Evolutionary conservation across 1,284 basidiomycete species (phyloP), one percentile per base, ranked within the genome.

Genomic region (Apiotrichum domesticum): DNA sequence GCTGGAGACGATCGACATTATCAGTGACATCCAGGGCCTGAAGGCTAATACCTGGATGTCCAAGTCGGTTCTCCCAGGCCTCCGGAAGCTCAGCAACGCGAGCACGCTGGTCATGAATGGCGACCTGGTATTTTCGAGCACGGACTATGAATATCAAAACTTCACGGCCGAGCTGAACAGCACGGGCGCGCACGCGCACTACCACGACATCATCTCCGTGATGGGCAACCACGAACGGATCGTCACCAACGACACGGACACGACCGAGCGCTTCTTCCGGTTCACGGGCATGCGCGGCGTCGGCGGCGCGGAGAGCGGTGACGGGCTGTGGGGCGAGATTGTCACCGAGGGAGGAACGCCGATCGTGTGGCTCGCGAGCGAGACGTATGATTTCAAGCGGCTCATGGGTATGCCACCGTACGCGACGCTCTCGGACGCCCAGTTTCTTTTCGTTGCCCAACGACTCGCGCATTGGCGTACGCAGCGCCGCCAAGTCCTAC

Each of bases 41-140:
- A 14, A 14, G 14, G 45, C 46, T 33, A 54, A 47, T 8, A 34
- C 15, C 11, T 39, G 39, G 46, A 54, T 54, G 53, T 14, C 40
- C 34, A 21, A 49, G 35, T 37, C 33, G 7, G 39, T 54, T 4
- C 53, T 54, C 2, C 53, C 46, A 4, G 53, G 53, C 0, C 15
- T 54, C 10, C 35, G 46, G 13, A 54, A 43, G 41, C 47, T 37
- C 13, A 21, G 37, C 8, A 43, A 54, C 33, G 46, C 53, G 5
- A 35, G 33, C 15, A 49, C 53, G 10, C 53, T 54, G 13, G 53
- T 54, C 15, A 54, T 54, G 29, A 54, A 54, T 41, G 53, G 53
- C 33, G 53, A 54, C 41, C 46, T 49, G 9, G 53, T 54, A 4
- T 1, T 10, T 5, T n/a, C n/a, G 41, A 46, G 42, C 47, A 2